Conservation (phyloP, 2,329 filamentous ascomycete genomes). For the Cordyceps militaris region DNA sequence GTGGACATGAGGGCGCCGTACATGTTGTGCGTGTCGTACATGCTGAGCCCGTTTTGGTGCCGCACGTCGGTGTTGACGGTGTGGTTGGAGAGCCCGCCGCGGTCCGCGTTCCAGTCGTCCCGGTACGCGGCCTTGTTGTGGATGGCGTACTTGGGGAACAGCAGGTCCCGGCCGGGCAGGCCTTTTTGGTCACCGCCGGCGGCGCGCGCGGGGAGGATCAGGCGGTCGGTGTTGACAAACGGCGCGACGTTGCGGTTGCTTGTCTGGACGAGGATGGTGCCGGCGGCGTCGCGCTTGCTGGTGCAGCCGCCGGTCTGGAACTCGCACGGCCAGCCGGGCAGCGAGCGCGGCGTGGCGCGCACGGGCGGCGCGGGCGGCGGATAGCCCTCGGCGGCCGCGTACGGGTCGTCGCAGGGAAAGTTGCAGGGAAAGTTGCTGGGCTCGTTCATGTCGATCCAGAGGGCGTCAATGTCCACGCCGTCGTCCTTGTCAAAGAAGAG, state of each 20-base stretch:
- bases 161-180: conserved; percentile 17
- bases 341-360: conserved; percentile 52
- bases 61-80: conserved; percentile 61
- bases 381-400: conserved; percentile 34
- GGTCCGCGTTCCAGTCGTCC: conserved; percentile 38
- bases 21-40: conserved; percentile 73
- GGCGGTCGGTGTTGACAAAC: neutral
- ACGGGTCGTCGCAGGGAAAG: conserved; percentile 51
- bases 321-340: conserved; percentile 57
- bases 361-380: conserved; percentile 57
- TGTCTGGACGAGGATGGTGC: neutral
- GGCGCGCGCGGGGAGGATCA: conserved; percentile 32
- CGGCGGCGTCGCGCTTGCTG: neutral
- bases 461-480: conserved; percentile 66
- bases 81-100: conserved; percentile 54
- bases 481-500: conserved; percentile 54
- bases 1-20: conserved; percentile 72
- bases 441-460: conserved; percentile 67
- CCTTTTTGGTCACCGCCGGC: conserved; percentile 43
- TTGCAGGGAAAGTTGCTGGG: conserved; percentile 29
- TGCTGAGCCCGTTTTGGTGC: conserved; percentile 58
- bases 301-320: conserved; percentile 53
- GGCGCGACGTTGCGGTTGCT: neutral
- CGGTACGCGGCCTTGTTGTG: conserved; percentile 37
- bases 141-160: conserved; percentile 18